phyloP scores from a whole-genome alignment of 139 green algal genomes.

The Zygnema cylindricum region DNA sequence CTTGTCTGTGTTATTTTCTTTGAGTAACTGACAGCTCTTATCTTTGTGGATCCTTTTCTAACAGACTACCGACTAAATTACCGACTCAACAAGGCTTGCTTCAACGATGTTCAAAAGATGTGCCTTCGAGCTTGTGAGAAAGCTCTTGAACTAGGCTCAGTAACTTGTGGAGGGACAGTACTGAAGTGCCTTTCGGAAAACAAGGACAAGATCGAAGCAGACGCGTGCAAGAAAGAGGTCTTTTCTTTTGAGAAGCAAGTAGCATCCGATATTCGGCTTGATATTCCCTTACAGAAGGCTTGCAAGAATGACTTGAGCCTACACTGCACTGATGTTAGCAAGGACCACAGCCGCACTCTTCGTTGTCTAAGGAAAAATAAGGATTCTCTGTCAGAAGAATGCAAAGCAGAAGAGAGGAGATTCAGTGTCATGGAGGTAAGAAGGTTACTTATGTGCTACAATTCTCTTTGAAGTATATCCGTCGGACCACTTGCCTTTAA shows the following conservation, averaged over 20 bases:
- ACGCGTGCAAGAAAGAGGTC: slow-evolving; percentile 82
- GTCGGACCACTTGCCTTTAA: too few relatives aligned
- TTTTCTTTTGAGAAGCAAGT: slow-evolving; percentile 86
- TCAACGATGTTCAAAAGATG: slow-evolving; percentile 74
- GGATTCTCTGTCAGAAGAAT: slow-evolving; percentile 71
- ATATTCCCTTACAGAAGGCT: slow-evolving; percentile 74
- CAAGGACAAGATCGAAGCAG: slow-evolving; percentile 71
- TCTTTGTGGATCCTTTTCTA: not conserved
- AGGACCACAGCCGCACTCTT: slow-evolving; percentile 76
- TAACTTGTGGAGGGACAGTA: slow-evolving; percentile 80
- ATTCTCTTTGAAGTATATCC: too few relatives aligned
- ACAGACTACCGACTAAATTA: slow-evolving; percentile 90
- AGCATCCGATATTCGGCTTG: slow-evolving; percentile 78
- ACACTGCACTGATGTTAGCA: slow-evolving; percentile 33
- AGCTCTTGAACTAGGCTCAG: slow-evolving; percentile 53
- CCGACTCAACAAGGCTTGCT: slow-evolving; percentile 77
- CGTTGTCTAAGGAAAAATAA: slow-evolving; percentile 78
- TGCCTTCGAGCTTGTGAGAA: slow-evolving; percentile 73
- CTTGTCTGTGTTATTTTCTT: too few relatives aligned
- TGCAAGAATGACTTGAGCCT: slow-evolving; percentile 64
- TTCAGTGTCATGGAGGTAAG: slow-evolving; percentile 58
- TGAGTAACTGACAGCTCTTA: too few relatives aligned
- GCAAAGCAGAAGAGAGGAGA: slow-evolving; percentile 74
- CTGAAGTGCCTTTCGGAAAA: slow-evolving; percentile 85
- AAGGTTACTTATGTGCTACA: too few relatives aligned